Evolutionary conservation across 73 alveolate genomes (phyloP), one percentile per base, ranked within the genome.

Genomic region (Tetrahymena elliotti): DNA sequence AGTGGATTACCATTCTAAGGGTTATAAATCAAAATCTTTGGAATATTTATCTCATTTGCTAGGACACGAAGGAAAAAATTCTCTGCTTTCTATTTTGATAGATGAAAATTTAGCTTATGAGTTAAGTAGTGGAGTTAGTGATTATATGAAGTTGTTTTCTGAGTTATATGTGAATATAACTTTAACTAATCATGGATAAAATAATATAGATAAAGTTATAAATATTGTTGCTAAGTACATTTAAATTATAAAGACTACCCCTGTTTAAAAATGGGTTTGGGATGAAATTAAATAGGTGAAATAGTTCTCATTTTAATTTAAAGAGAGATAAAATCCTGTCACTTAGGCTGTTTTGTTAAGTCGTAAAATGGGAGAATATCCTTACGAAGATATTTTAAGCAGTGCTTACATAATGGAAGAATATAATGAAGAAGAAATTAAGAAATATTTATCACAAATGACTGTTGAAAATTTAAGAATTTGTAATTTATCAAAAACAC

Each of bases 31-130:
- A 20, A 98, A 98, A 93, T 99, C 99, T 15, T 95, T 94, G 84
- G 93, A 83, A 34, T 97, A 97, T 93, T 94, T 99, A n/a, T 84
- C 98, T 8, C 98, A 98, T 94, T 93, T 98, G 38, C 68, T 99
- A 11, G 99, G 99, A 38, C 99, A 98, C 94, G 99, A 99, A 93
- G 99, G 99, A 1, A 97, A 96, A 52, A 96, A 98, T 95, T 98
- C 99, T 35, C 96, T 99, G 27, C 97, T 98, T 18, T 94, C 99
- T 31, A 96, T 96, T 34, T 93, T 98, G 27, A 97, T 96, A 83
- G 98, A 97, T 93, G 98, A 98, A 93, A 97, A 97, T 27, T 97
- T 98, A 41, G 98, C 98, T 22, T 83, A 95, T 47, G 97, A 93
- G n/a, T 96, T 99, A n/a, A 35, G 95, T 1, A 41, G 99, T n/a